These are phyloP conservation scores for Panaeolus papilionaceus DNA, from an alignment of 768 basidiomycete genomes.

Conservation along the genomic window DNA sequence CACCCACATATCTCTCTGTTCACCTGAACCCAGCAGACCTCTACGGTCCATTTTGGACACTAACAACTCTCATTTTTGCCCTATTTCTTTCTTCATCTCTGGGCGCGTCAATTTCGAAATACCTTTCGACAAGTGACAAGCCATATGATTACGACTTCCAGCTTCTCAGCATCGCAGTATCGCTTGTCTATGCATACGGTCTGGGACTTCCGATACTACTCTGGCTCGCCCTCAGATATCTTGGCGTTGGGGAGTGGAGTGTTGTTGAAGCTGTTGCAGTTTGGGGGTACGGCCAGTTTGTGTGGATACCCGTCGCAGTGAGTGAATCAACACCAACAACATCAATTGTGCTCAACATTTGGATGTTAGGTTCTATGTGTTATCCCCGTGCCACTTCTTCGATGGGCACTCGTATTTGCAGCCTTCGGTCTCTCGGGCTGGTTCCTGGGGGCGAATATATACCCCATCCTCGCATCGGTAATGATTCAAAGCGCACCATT, in stretches of 20 bases:
- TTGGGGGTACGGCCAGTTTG: conserved; percentile 84
- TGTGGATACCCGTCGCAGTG: conserved; percentile 90
- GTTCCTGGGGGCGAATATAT: conserved; percentile 86
- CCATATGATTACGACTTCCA: conserved; percentile 86
- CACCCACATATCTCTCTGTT: conserved; percentile 61
- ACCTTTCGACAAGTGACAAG: conserved; percentile 66
- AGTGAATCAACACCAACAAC: conserved; percentile 29
- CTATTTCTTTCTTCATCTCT: conserved; percentile 95
- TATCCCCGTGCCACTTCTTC: conserved; percentile 80
- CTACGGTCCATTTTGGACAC: conserved; percentile 97
- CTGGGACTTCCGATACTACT: conserved; percentile 81
- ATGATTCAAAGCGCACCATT: conserved; percentile 34
- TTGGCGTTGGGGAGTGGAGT: conserved; percentile 91
- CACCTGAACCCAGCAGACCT: conserved; percentile 76
- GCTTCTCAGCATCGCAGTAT: conserved; percentile 80
- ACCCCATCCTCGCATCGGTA: conserved; percentile 87
- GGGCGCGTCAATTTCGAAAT: conserved; percentile 86
- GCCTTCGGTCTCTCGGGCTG: conserved; percentile 85
- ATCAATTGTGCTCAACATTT: background rate
- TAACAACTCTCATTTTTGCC: conserved; percentile 92
- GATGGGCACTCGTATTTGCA: conserved; percentile 79
- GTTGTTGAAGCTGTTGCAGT: conserved; percentile 82
- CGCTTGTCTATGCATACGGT: conserved; percentile 88
- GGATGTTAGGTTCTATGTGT: conserved; percentile 75
- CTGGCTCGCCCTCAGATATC: conserved; percentile 85